Evolutionary conservation across 2,329 filamentous ascomycete species (phyloP).

Genomic region (Ustulina deusta): DNA sequence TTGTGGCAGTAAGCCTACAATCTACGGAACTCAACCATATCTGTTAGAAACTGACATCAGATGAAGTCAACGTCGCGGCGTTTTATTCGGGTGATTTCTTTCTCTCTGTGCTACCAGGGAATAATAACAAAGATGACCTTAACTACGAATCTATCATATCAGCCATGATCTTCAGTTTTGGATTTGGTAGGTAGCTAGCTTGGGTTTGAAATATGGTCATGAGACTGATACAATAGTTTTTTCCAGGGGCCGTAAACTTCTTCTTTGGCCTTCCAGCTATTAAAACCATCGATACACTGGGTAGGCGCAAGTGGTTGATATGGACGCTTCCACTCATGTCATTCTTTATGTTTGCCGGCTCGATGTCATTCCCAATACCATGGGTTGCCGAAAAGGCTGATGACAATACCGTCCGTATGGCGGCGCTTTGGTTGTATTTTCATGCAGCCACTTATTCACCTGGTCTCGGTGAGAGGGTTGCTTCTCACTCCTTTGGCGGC

Average conservation of each 20-base stretch:
- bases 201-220: background rate
- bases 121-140: background rate
- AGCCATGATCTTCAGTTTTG: conserved; percentile 19
- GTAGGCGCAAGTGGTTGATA: conserved; percentile 22
- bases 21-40: background rate
- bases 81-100: conserved; percentile 23
- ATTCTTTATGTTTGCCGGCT: conserved; percentile 19
- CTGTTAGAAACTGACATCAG: background rate
- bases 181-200: conserved; percentile 16
- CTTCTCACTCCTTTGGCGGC: background rate
- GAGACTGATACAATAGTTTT: background rate
- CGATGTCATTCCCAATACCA: conserved; percentile 18
- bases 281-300: conserved; percentile 21
- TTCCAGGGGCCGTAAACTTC: conserved; percentile 23
- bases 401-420: conserved; percentile 8
- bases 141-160: background rate
- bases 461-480: conserved; percentile 2
- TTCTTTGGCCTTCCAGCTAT: conserved; percentile 21
- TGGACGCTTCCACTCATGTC: conserved; percentile 23
- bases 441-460: conserved; percentile 24
- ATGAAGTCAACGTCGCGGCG: conserved; percentile 17
- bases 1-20: conserved; percentile 24
- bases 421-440: conserved; percentile 17
- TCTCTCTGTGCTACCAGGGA: background rate
- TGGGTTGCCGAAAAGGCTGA: background rate